Evolutionary conservation across 2,329 filamentous ascomycete genomes (phyloP), one percentile per base, ranked within the genome.

Genomic region (Achaetomium macrosporum): DNA sequence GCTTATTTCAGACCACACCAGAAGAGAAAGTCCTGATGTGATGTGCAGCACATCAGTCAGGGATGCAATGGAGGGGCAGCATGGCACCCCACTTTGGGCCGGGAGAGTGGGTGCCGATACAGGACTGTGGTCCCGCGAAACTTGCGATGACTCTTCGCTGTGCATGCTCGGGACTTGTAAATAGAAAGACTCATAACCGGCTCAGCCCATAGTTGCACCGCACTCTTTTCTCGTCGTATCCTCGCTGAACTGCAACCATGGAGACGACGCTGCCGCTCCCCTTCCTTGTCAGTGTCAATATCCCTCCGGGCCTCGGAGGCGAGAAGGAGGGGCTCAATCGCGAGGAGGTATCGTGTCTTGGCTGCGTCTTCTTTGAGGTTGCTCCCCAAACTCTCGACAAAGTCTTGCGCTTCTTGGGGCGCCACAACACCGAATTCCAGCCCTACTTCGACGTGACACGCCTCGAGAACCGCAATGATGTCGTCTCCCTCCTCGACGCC

Each of bases 401-500:
- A 58, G 67, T 78, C 37, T 65, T 71, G 39, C 65, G 68, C 30
- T 77, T 81, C 56, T 68, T 84, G 48, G 68, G 69, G 30, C 72
- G 72, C 53, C 73, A 78, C 62, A 75, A 71, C 56, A 69, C 74
- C 52, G 74, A 77, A 33, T 77, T 79, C 58, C 74, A 78, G 59
- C 80, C 88, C 59, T 90, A 87, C 67, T 80, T 96, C 60, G 89
- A 96, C 63, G 90, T 84, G 47, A 85, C 87, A 5, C 72, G 73
- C 19, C 76, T 97, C 37, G 69, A 79, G 31, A 83, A 83, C 11
- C 74, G 76, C 51, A 85, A 90, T 60, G 87, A 95, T 58, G 76
- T 97, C 35, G 73, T 92, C 50, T 80, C 87, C 43, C 77, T 97
- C 35, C 82, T 99, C 51, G 88, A 99, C 68, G 81, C 84, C 58